A percentile compares a stretch with the other conserved stretches of the same genome.
Evolutionary conservation across 2,329 filamentous ascomycete species (phyloP).

Genomic region (Exophiala mesophila): DNA sequence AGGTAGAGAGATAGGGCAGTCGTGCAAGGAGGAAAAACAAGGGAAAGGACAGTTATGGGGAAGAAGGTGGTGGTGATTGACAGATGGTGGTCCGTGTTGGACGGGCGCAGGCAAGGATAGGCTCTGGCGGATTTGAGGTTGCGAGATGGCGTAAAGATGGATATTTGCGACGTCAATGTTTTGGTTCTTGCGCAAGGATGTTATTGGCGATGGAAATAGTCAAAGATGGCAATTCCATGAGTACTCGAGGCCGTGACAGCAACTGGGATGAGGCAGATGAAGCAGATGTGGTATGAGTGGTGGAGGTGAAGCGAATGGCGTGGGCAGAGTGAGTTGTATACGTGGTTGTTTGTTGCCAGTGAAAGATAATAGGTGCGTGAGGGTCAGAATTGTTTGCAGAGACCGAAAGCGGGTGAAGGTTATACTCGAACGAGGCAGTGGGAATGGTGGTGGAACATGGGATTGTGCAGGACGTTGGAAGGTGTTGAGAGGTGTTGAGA

Average conservation of each 20-base stretch:
- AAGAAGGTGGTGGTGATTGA: background rate
- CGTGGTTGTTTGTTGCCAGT: no score
- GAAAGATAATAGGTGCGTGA: no score
- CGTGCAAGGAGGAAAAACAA: background rate
- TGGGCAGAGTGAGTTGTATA: no score
- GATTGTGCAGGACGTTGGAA: no score
- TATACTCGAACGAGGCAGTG: no score
- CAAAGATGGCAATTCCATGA: conserved; percentile 2
- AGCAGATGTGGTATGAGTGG: no score
- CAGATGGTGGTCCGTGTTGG: background rate
- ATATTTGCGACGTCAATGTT: conserved; percentile 24
- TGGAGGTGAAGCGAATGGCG: no score
- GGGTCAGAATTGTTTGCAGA: no score
- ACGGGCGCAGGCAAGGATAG: background rate
- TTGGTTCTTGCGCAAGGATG: conserved; percentile 22
- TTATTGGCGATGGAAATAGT: conserved; percentile 7
- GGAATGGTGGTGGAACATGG: no score
- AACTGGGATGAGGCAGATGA: no score
- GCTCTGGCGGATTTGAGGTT: background rate
- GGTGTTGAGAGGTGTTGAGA: no score
- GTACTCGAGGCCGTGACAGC: conserved; percentile 6
- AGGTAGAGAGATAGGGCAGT: background rate
- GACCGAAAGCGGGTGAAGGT: no score
- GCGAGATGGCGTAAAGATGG: conserved; percentile 3
- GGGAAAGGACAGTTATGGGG: background rate